Conservation (phyloP, 2,329 filamentous ascomycete species). For the Graphiopsis chlorocephala region DNA sequence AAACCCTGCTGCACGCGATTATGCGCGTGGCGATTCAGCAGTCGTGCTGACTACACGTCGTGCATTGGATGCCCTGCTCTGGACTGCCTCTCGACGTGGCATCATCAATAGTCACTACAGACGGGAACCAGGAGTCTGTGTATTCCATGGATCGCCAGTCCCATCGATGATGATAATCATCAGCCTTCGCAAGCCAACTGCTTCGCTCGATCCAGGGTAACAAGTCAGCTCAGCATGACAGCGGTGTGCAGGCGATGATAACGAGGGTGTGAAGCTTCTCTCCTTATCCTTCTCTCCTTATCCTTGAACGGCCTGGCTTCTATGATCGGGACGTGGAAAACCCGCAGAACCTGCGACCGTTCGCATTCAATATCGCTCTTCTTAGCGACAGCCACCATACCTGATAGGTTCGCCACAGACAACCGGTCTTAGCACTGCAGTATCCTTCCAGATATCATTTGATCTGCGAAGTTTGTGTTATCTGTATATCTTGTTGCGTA, state of each 20-base stretch:
- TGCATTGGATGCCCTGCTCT: slow-evolving; percentile 1
- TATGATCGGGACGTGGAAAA: not conserved
- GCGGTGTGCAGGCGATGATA: not conserved
- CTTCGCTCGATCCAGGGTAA: not conserved
- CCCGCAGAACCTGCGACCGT: not conserved
- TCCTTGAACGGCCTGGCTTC: not conserved
- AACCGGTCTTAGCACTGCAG: not conserved
- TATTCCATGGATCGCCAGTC: not conserved
- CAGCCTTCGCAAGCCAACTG: not conserved
- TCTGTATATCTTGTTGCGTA: not conserved
- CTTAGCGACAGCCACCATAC: not conserved
- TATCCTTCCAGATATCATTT: not conserved
- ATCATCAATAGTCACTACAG: not conserved
- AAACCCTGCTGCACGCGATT: slow-evolving; percentile 1
- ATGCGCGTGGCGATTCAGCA: not conserved
- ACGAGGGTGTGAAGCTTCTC: not conserved
- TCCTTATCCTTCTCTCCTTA: not conserved
- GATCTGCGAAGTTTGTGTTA: not conserved
- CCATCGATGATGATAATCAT: not conserved
- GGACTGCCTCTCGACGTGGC: not conserved
- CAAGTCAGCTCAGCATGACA: not conserved
- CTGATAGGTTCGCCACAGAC: not conserved
- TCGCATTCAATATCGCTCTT: not conserved
- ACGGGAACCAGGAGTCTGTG: not conserved
- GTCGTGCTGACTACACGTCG: not conserved